phyloP scores from a whole-genome alignment of 306 rosid species.

The Quercus ilex region DNA sequence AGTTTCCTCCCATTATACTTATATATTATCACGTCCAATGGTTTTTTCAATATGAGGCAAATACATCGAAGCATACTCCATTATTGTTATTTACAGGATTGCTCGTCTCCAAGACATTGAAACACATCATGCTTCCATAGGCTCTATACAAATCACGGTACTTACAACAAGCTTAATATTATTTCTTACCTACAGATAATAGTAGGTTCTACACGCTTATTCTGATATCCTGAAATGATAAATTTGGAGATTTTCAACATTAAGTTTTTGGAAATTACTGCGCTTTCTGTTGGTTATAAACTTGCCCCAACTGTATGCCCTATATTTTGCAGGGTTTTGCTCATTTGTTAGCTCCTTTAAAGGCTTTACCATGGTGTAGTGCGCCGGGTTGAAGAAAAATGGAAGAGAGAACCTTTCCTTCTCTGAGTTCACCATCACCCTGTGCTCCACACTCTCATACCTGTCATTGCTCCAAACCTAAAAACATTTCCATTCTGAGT shows the following conservation, averaged over 20 bases:
- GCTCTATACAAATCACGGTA: too few relatives aligned
- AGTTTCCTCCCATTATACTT: too few relatives aligned
- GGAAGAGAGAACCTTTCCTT: conserved; percentile 55
- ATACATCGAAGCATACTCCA: too few relatives aligned
- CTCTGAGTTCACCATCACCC: conserved; percentile 45
- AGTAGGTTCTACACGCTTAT: too few relatives aligned
- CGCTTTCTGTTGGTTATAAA: conserved; percentile 25
- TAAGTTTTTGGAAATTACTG: conserved; percentile 42
- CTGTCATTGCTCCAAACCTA: conserved; percentile 82
- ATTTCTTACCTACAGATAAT: too few relatives aligned
- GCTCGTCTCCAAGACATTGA: too few relatives aligned
- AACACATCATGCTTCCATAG: too few relatives aligned
- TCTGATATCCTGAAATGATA: conserved; percentile 31
- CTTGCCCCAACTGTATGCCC: conserved; percentile 60
- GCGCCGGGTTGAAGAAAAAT: conserved; percentile 58
- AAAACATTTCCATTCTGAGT: neutral
- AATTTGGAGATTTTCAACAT: conserved; percentile 45
- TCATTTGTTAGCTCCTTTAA: conserved; percentile 37
- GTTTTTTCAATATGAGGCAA: too few relatives aligned
- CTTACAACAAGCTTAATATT: too few relatives aligned
- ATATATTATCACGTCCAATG: too few relatives aligned
- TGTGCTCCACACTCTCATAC: conserved; percentile 69
- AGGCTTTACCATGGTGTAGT: conserved; percentile 41
- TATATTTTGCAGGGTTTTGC: conserved; percentile 43
- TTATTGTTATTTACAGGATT: too few relatives aligned